phyloP scores from a whole-genome alignment of 441 rosid genomes.

The Daphne laureola region DNA sequence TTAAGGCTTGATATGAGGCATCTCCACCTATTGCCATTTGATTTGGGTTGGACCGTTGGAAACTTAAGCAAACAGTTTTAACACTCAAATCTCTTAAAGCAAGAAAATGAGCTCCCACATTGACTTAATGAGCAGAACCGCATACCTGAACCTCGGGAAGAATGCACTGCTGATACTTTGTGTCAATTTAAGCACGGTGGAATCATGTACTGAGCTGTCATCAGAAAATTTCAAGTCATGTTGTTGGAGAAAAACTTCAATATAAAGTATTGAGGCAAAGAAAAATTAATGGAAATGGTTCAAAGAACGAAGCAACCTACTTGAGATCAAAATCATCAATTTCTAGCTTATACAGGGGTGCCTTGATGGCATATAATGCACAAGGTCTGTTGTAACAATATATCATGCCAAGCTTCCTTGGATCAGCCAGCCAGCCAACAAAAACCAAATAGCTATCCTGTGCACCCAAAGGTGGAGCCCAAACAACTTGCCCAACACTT shows the following conservation, averaged over 20 bases:
- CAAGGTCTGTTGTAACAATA: conserved; percentile 84
- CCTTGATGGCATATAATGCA: conserved; percentile 56
- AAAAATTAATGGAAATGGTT: conserved; percentile 1
- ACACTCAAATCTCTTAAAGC: not conserved
- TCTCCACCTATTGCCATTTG: too few species aligned
- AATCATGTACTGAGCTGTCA: conserved; percentile 37
- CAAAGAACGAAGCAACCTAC: conserved; percentile 35
- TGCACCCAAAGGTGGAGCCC: conserved; percentile 57
- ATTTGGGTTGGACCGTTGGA: too few species aligned
- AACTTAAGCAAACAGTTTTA: too few species aligned
- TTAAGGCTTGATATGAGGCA: too few species aligned
- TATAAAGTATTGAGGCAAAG: conserved; percentile 4
- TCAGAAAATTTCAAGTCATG: conserved; percentile 23
- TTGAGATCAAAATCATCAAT: conserved; percentile 29
- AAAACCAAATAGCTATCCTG: conserved; percentile 58
- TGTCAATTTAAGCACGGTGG: conserved; percentile 38
- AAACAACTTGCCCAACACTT: conserved; percentile 88
- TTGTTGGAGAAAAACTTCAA: conserved; percentile 7
- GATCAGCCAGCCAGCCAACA: conserved; percentile 72
- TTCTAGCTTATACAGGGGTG: conserved; percentile 29
- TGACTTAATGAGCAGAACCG: conserved; percentile 10
- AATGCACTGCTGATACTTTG: conserved; percentile 68
- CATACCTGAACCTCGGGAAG: conserved; percentile 79
- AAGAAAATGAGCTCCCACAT: not conserved
- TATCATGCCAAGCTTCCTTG: conserved; percentile 85